Evolutionary conservation across 805 yeast species (phyloP), one percentile per base, ranked within the genome.

Genomic region (Millerozyma acaciae): DNA sequence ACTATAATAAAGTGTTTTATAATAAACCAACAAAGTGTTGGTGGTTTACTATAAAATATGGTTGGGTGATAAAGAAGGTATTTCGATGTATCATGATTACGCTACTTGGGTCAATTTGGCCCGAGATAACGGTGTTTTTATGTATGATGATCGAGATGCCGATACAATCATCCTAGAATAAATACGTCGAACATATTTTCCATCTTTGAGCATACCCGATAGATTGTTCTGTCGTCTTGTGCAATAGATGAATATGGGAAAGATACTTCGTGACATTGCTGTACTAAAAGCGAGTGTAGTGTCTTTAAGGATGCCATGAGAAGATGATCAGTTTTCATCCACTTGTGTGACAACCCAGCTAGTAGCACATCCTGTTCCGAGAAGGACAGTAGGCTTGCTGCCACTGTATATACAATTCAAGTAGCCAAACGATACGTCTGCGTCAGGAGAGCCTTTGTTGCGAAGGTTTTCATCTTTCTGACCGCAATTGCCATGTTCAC

Each of bases 401-500:
- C 49, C 53, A 6, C 32, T 30, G 43, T 65, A 62, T 3, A 70
- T 22, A 6, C 32, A 35, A 34, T 70, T 70, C 14, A 69, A 42
- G 26, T 56, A 48, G 38, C 55, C 58, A 38, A 57, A 67, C 3
- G 68, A 62, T 28, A 61, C 72, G 30, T 32, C 59, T 22, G 37
- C 54, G 3, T 43, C 30, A 13, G 30, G 32, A 17, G 26, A 21
- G 9, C 12, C 26, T 6, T 23, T n/a, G n/a, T n/a, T n/a, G n/a
- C n/a, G 7, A 4, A 5, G 22, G 18, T 8, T 28, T 23, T 33
- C 8, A 16, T 43, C 33, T 2, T 13, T 18, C 15, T 54, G 51
- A 0, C 96, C 95, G 59, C 97, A 90, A 52, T 90, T 90, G 0
- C 98, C 98, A 56, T 90, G 98, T 50, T 93, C 97, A 9, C 96